Evolutionary conservation across 1,284 basidiomycete species (phyloP).

Genomic region (Malassezia globosa): DNA sequence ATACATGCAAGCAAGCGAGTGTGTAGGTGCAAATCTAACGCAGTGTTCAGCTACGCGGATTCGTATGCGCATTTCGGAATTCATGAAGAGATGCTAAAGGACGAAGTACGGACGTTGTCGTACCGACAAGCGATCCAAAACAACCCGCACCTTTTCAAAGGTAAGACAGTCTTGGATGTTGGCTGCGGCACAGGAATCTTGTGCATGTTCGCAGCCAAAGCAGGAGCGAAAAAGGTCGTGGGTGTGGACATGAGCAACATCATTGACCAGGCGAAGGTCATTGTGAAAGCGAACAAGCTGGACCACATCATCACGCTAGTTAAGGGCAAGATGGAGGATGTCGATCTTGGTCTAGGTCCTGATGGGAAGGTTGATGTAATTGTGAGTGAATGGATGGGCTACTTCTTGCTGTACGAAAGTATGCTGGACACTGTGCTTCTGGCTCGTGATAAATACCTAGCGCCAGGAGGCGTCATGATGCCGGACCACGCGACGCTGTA

Average conservation of each 20-base stretch:
- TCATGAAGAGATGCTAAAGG: conserved; percentile 86
- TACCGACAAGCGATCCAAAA: conserved; percentile 91
- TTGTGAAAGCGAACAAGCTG: conserved; percentile 91
- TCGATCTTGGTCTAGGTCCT: conserved; percentile 50
- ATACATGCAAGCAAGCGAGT: too few relatives aligned
- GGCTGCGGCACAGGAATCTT: conserved; percentile 97
- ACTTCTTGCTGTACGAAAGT: conserved; percentile 74
- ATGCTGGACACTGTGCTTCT: conserved; percentile 98
- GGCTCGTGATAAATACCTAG: conserved; percentile 89
- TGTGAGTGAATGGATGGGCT: conserved; percentile 97
- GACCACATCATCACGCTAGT: conserved; percentile 79
- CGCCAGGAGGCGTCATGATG: conserved; percentile 77
- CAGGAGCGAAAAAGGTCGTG: conserved; percentile 79
- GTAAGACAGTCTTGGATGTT: conserved; percentile 70
- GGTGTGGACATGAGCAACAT: conserved; percentile 99
- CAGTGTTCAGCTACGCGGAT: conserved; percentile 33
- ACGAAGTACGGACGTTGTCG: conserved; percentile 82
- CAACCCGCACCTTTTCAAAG: conserved; percentile 86
- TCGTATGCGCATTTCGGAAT: conserved; percentile 47
- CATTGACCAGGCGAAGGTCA: conserved; percentile 94
- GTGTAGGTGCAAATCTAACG: too few relatives aligned
- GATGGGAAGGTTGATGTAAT: conserved; percentile 68
- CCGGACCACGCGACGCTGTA: conserved; percentile 89
- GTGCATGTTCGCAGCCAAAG: conserved; percentile 97
- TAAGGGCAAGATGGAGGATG: conserved; percentile 95